phyloP scores from a whole-genome alignment of 2,329 filamentous ascomycete species.

The Aquanectria penicillioides region DNA sequence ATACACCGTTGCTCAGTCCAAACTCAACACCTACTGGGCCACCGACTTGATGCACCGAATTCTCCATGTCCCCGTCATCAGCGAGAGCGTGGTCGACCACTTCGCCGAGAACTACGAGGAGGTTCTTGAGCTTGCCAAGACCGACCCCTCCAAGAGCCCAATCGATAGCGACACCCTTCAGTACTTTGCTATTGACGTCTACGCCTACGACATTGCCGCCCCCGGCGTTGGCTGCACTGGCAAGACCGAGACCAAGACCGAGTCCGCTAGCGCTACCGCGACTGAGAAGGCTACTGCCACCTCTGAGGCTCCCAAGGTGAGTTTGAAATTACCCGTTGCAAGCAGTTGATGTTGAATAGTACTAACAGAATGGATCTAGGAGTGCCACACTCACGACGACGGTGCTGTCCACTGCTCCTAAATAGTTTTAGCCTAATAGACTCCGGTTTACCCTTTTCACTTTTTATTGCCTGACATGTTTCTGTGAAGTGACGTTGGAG shows the following conservation, averaged over 20 bases:
- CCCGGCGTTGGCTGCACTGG: conserved; percentile 72
- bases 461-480: no score
- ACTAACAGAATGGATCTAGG: conserved; percentile 63
- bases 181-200: conserved; percentile 75
- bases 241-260: conserved; percentile 35
- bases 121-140: conserved; percentile 61
- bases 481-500: no score
- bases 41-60: conserved; percentile 74
- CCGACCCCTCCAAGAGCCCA: conserved; percentile 57
- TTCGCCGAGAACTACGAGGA: conserved; percentile 68
- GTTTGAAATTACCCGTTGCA: conserved; percentile 1
- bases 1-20: conserved; percentile 66
- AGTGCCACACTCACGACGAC: conserved; percentile 54
- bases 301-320: conserved; percentile 54
- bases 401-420: conserved; percentile 50
- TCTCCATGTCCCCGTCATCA: conserved; percentile 69
- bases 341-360: conserved; percentile 60
- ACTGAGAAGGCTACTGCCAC: conserved; percentile 29
- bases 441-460: no score
- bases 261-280: background rate
- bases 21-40: conserved; percentile 71
- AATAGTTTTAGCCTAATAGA: conserved; percentile 7
- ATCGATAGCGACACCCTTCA: conserved; percentile 71
- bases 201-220: conserved; percentile 71
- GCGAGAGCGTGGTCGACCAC: conserved; percentile 69